phyloP scores from a whole-genome alignment of 2,329 filamentous ascomycete genomes.

The Xylariales sp. region DNA sequence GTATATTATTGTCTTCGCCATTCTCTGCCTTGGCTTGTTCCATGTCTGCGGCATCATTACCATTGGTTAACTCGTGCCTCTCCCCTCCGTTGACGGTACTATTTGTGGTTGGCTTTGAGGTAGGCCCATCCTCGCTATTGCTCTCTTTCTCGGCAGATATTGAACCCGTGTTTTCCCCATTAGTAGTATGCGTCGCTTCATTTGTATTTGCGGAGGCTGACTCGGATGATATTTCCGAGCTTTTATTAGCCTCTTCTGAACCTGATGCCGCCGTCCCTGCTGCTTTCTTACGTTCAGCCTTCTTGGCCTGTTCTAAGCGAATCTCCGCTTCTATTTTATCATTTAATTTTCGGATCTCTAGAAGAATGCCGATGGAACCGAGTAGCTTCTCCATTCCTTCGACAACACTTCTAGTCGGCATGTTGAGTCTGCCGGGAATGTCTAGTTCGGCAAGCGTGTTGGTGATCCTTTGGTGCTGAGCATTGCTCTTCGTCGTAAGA shows the following conservation, averaged over 20 bases:
- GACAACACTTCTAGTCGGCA: slow-evolving; percentile 79
- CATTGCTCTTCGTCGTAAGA: slow-evolving; percentile 79
- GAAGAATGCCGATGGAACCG: slow-evolving; percentile 72
- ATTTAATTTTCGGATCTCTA: slow-evolving; percentile 78
- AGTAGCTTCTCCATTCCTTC: slow-evolving; percentile 78
- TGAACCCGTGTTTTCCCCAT: slow-evolving; percentile 3
- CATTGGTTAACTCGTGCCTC: not conserved
- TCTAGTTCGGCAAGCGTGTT: slow-evolving; percentile 78
- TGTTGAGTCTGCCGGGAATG: slow-evolving; percentile 74
- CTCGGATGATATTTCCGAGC: slow-evolving; percentile 6
- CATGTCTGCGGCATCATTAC: not conserved
- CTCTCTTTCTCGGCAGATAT: not conserved
- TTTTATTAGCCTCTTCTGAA: slow-evolving; percentile 4
- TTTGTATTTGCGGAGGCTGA: not conserved
- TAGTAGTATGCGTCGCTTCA: not conserved
- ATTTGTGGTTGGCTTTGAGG: slow-evolving; percentile 30
- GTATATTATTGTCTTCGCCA: slow-evolving; percentile 47
- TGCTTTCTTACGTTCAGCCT: slow-evolving; percentile 62
- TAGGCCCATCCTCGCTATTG: slow-evolving; percentile 1
- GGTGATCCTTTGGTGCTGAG: slow-evolving; percentile 80
- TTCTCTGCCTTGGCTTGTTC: not conserved
- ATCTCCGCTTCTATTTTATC: slow-evolving; percentile 83
- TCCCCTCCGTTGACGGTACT: slow-evolving; percentile 32
- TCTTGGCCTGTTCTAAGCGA: slow-evolving; percentile 68
- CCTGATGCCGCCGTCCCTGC: slow-evolving; percentile 9